Evolutionary conservation across 192 early-diverging fungal genomes (phyloP), one percentile per base, ranked within the genome.

Genomic region (Podila horticola): DNA sequence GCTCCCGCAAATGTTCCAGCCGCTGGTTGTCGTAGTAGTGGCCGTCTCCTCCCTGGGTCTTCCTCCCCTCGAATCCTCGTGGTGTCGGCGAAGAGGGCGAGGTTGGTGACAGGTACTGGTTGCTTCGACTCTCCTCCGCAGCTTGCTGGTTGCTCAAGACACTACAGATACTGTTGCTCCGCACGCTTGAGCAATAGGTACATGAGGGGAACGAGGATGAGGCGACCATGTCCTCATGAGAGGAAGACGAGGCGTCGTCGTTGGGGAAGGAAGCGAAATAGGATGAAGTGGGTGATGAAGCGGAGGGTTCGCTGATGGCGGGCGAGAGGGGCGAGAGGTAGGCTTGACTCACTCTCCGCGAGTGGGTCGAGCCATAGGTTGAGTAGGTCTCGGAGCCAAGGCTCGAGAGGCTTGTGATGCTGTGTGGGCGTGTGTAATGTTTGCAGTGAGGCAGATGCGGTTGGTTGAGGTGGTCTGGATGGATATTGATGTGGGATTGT

Each of bases 131-230:
- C 41, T 45, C 41, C 3, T 45, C 41, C 11, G 41, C 1, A 3
- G 12, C 20, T 30, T 41, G 52, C 45, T 51, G 11, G 58, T 51
- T n/a, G 33, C 52, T 13, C 66, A 49, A 19, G 66, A 57, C 58
- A 50, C 62, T 52, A 29, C 73, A 55, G 30, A 61, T 61, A 11
- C 59, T 61, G 19, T 61, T 61, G 59, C 59, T 61, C 30, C 59
- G 26, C n/a, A 51, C 41, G 41, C 73, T 68, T 3, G 65, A 67
- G 51, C 73, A 68, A 60, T 74, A 74, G 1, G 58, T 52, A 51
- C 73, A 74, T 4, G 73, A 58, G 2, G 73, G 59, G 13, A 48
- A 33, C 58, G 58, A 48, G 28, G 64, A 55, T 10, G 26, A 45
- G 12, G 65, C 28, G 26, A 26, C 36, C 67, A 48, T 58, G 45